A percentile compares a stretch with the other conserved stretches of the same genome.
phyloP scores from a whole-genome alignment of 2,329 filamentous ascomycete species.

The Colletotrichum tanaceti region DNA sequence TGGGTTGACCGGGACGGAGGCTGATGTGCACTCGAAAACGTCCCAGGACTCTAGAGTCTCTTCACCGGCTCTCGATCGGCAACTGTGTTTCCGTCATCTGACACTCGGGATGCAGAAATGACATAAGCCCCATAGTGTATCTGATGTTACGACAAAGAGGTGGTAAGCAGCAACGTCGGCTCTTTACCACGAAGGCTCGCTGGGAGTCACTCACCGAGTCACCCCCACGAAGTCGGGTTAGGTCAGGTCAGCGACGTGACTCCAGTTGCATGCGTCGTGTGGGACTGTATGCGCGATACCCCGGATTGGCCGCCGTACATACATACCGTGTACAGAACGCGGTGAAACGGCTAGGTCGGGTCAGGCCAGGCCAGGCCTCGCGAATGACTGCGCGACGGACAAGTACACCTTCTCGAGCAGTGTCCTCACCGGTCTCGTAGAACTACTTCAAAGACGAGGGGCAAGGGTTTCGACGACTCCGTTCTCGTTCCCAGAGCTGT shows the following conservation, averaged over 20 bases:
- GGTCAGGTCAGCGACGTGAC: constrained; percentile 5
- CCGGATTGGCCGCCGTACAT: constrained; percentile 7
- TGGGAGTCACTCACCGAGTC: not conserved
- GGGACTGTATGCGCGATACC: not conserved
- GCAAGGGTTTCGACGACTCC: not conserved
- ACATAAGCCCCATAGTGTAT: constrained; percentile 14
- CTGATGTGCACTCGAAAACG: too few relatives aligned
- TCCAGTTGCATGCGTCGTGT: not conserved
- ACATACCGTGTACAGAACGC: not conserved
- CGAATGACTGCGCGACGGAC: not conserved
- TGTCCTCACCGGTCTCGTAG: not conserved
- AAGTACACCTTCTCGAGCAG: not conserved
- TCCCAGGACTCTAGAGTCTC: not conserved
- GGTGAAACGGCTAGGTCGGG: too few relatives aligned
- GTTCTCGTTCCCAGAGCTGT: not conserved
- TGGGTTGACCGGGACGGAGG: constrained; percentile 13
- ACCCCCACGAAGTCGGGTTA: not conserved
- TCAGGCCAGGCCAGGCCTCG: not conserved
- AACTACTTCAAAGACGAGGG: not conserved
- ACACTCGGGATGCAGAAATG: not conserved
- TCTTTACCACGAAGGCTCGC: not conserved
- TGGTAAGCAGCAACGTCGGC: constrained; percentile 19
- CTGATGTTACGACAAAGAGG: not conserved
- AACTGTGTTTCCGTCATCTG: not conserved
- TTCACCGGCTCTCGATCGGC: not conserved